Percentiles rank a stretch among this genome's conserved stretches.
Conservation (phyloP, 2,329 filamentous ascomycete species). For the Alternaria alternata region DNA sequence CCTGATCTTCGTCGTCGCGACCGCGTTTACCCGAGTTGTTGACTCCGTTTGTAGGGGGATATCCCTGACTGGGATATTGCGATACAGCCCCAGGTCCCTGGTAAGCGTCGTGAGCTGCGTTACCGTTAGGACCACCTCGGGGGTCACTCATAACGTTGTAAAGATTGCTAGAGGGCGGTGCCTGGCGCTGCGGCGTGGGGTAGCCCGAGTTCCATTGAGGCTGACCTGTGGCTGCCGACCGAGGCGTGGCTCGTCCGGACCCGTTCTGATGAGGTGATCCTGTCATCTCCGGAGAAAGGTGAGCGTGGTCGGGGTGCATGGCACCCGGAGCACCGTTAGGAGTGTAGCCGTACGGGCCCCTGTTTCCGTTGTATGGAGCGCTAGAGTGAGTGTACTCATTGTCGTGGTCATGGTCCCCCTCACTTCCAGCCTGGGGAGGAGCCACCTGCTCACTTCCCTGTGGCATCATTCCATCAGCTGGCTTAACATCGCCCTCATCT, state of each 20-base stretch:
- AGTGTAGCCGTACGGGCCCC: conserved; percentile 79
- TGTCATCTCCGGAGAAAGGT: conserved; percentile 82
- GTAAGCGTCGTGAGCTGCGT: conserved; percentile 73
- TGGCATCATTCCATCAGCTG: conserved; percentile 65
- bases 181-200: conserved; percentile 77
- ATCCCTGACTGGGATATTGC: conserved; percentile 68
- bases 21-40: conserved; percentile 66
- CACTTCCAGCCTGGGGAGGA: conserved; percentile 67
- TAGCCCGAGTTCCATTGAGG: conserved; percentile 78
- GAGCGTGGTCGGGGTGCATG: conserved; percentile 75
- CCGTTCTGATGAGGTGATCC: conserved; percentile 83
- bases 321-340: conserved; percentile 70
- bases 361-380: conserved; percentile 73
- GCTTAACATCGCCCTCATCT: conserved; percentile 71
- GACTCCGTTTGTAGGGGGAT: conserved; percentile 69
- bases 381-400: conserved; percentile 87
- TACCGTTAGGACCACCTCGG: conserved; percentile 71
- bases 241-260: conserved; percentile 84
- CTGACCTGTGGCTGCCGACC: conserved; percentile 75
- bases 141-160: conserved; percentile 91
- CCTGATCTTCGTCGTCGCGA: conserved; percentile 70
- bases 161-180: conserved; percentile 76
- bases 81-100: conserved; percentile 66
- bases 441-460: conserved; percentile 58
- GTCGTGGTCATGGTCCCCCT: conserved; percentile 77